A percentile compares a stretch with the other conserved stretches of the same genome.
These are phyloP conservation scores for Tolypocladium album DNA, from an alignment of 2,329 filamentous ascomycete genomes.

Conservation along the genomic window DNA sequence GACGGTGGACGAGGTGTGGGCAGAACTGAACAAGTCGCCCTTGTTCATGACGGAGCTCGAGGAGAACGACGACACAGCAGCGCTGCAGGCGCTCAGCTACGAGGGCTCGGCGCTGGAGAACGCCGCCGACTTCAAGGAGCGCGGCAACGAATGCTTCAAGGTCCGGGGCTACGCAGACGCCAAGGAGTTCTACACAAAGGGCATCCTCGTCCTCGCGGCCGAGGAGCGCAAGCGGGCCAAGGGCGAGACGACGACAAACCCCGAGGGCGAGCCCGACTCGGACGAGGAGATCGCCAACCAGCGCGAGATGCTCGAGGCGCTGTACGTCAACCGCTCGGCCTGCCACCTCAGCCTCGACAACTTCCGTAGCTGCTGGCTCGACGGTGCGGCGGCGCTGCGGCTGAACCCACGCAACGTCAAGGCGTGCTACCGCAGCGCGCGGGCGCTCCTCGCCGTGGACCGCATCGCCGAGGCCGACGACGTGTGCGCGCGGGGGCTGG, in stretches of 20 bases:
- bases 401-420: conserved; percentile 78
- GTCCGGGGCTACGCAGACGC: conserved; percentile 69
- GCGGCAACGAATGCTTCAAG: conserved; percentile 81
- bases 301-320: conserved; percentile 57
- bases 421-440: conserved; percentile 77
- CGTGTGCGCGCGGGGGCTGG: conserved; percentile 62
- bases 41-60: conserved; percentile 95
- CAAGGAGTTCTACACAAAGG: conserved; percentile 84
- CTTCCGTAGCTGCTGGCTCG: conserved; percentile 74
- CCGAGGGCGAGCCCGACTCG: conserved; percentile 17
- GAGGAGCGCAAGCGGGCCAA: conserved; percentile 47
- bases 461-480: conserved; percentile 73
- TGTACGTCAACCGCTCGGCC: conserved; percentile 78
- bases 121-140: conserved; percentile 74
- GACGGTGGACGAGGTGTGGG: conserved; percentile 44
- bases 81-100: conserved; percentile 80
- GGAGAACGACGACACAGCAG: conserved; percentile 76
- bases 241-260: conserved; percentile 18
- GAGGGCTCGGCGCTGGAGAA: conserved; percentile 85
- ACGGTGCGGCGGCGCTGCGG: conserved; percentile 70
- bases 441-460: conserved; percentile 68
- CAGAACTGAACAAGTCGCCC: conserved; percentile 53
- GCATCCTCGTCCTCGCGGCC: conserved; percentile 57
- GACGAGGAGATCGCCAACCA: conserved; percentile 52
- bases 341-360: conserved; percentile 85